Evolutionary conservation across 2,329 filamentous ascomycete species (phyloP), one percentile per base, ranked within the genome.

Genomic region (Phyllosticta ampelicida): DNA sequence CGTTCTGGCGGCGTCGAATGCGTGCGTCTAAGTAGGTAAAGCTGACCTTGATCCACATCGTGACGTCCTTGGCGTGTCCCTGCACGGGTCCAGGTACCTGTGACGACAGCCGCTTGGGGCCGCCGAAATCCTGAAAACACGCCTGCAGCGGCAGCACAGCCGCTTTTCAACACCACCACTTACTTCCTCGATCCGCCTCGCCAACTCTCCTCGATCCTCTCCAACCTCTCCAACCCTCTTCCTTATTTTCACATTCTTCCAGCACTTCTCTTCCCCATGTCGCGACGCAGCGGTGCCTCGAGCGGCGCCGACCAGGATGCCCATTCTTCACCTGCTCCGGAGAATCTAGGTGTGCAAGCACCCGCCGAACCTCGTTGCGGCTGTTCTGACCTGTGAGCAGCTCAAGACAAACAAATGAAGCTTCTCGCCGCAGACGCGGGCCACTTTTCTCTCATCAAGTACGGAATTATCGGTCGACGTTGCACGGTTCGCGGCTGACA

Each of bases 361-460:
- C 19, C 48, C 56, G 52, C 30, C 18, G 61, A 20, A 19, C 19
- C 19, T 26, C 18, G 18, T 52, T 23, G 21, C 13, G n/a, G 21
- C 23, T 20, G 10, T 51, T 54, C 62, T 66, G 26, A 65, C 59
- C 51, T 18, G 13, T 48, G 16, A 23, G 23, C 67, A 87, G 84
- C 78, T 54, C 76, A 82, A 64, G 85, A 90, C 73, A 91, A 90
- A 77, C 88, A 91, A 74, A 87, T 86, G 70, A 80, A 81, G 63
- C 80, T 91, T 51, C 80, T 91, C 50, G 83, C 83, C 58, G 78
- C 82, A 62, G 81, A 89, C 62, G 80, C 80, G 8, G 86, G 86
- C 48, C 88, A 91, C 76, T 91, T 91, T 73, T 78, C 77, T 49
- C 73, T 81, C 63, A 65, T 80, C 56, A 75, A 74, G 70, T 72